Base-by-base conservation (phyloP, 495 filamentous ascomycete genomes). In the Hypomontagnella submonticulosa region DNA sequence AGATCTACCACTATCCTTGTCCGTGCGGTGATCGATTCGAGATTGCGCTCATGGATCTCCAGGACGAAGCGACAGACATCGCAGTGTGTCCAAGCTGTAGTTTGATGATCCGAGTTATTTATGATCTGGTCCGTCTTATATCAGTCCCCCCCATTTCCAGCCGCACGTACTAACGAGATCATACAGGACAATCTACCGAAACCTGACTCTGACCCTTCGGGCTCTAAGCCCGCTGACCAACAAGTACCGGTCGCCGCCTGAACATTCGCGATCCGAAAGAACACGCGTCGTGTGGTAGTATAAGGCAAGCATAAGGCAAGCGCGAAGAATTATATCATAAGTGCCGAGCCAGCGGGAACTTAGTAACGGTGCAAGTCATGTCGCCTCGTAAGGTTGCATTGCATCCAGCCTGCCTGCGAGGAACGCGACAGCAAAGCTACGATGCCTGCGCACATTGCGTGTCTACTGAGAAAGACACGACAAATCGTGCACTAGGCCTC, bases 21-120 rank as follows among this genome's bases (percentile, higher is more conserved):
- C 95, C 95, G 0, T 99, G 95, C 76, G 95, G 95, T 76, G 95
- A 99, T 79, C 89, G 92, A 34, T 99, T 99, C 80, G 91, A 97
- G 80, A 98, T 99, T 72, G 84, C 84, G 13, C 86, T 98, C 47
- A 83, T 81, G 38, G 93, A 98, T 75, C 77, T 99, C 63, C 85
- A 89, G 47, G 93, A 97, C 67, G 69, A 74, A 23, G 90, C 89
- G 3, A 89, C 93, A 72, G 93, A 98, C 40, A 90, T 98, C 56
- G 95, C 90, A 0, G 92, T 98, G 5, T 99, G 95, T 74, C 96
- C 95, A 11, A 97, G 92, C 68, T 99, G 95, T 75, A 96, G 92
- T 71, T 75, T 99, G 77, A 96, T 96, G 91, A 97, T 99, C 56
- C 80, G 88, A 61, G 93, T 99, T 37, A 93, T 99, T 43, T 99